Percentiles rank a stretch among this genome's conserved stretches.
Evolutionary conservation across 2,329 filamentous ascomycete genomes (phyloP).

Genomic region (Neopestalotiopsis sp.): DNA sequence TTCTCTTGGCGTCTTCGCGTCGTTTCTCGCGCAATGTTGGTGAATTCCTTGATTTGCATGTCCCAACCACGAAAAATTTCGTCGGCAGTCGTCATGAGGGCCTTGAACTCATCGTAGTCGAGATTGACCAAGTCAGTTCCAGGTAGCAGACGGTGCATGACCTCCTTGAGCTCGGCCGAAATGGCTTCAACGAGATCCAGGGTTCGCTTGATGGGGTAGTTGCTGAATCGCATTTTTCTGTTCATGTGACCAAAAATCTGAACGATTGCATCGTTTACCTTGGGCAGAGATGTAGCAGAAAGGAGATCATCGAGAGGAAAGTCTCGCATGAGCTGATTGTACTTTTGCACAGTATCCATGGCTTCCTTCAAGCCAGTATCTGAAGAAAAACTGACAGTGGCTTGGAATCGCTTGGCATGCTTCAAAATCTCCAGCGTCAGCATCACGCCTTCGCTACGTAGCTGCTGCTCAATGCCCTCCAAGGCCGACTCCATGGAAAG

Average conservation of each 20-base stretch:
- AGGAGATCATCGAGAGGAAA: conserved; percentile 95
- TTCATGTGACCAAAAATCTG: conserved; percentile 95
- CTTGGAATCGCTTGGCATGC: conserved; percentile 96
- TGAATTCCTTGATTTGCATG: conserved; percentile 95
- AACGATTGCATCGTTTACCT: conserved; percentile 85
- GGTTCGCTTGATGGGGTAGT: conserved; percentile 90
- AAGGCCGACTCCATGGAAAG: conserved; percentile 93
- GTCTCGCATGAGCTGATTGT: conserved; percentile 98
- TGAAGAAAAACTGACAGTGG: conserved; percentile 93
- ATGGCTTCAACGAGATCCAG: conserved; percentile 96
- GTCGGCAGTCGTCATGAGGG: conserved; percentile 82
- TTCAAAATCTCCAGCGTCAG: conserved; percentile 94
- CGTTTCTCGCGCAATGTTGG: conserved; percentile 93
- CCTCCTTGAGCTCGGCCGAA: conserved; percentile 86
- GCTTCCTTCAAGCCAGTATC: conserved; percentile 97
- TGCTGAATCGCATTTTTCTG: conserved; percentile 95
- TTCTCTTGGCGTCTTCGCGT: conserved; percentile 93
- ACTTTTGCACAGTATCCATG: conserved; percentile 95
- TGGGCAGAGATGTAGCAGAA: conserved; percentile 86
- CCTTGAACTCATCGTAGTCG: conserved; percentile 88
- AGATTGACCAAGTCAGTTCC: conserved; percentile 90
- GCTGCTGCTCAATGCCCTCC: conserved; percentile 87
- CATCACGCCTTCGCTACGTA: conserved; percentile 85
- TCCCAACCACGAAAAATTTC: conserved; percentile 94
- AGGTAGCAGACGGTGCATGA: conserved; percentile 83